phyloP scores from a whole-genome alignment of 495 filamentous ascomycete species.

The Polyplosphaeria fusca region DNA sequence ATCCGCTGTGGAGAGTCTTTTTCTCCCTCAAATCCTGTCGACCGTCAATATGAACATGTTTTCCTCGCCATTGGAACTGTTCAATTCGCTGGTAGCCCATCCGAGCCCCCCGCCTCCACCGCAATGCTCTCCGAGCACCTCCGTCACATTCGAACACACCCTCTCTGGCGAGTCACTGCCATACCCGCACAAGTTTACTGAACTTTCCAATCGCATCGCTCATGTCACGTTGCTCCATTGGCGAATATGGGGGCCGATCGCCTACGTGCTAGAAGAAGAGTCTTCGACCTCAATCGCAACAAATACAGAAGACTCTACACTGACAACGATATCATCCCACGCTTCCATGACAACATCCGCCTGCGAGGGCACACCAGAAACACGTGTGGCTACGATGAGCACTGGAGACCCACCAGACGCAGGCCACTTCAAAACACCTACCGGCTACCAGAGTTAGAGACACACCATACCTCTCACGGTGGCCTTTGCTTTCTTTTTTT shows the following conservation, averaged over 20 bases:
- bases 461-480: no score
- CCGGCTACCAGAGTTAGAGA: no score
- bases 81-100: conserved; percentile 34
- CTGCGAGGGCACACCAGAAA: background rate
- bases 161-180: conserved; percentile 3
- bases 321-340: background rate
- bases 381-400: background rate
- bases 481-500: no score
- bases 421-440: background rate
- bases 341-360: background rate
- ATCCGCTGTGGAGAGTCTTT: conserved; percentile 13
- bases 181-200: conserved; percentile 52
- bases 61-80: conserved; percentile 36
- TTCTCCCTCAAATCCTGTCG: conserved; percentile 34
- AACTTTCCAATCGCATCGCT: conserved; percentile 69
- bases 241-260: conserved; percentile 76
- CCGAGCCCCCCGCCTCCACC: conserved; percentile 16
- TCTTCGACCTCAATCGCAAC: background rate
- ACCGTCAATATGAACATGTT: conserved; percentile 27
- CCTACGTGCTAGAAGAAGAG: conserved; percentile 45
- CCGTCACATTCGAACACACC: conserved; percentile 39
- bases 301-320: background rate
- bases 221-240: conserved; percentile 82
- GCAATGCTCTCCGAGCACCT: background rate
- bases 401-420: background rate